Conservation (phyloP, 441 rosid genomes). For the Pelargonium myrrhifolium region DNA sequence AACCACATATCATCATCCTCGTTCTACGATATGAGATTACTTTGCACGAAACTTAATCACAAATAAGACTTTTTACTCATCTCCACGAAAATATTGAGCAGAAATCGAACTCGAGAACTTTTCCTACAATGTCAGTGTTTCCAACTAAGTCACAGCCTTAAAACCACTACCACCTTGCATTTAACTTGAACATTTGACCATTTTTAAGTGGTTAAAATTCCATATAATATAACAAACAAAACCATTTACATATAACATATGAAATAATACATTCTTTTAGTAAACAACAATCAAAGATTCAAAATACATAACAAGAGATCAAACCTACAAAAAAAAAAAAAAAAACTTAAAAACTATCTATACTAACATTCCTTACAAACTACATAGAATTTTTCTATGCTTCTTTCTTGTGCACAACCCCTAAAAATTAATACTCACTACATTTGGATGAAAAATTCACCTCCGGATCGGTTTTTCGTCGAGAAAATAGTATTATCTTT, state of each 20-base stretch:
- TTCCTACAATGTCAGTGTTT: too few species aligned
- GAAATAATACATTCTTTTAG: conserved; percentile 4
- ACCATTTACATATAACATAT: conserved; percentile 15
- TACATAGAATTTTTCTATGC: neutral
- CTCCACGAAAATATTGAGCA: too few species aligned
- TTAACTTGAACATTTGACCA: too few species aligned
- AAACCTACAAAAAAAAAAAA: conserved; percentile 17
- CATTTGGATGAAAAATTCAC: neutral
- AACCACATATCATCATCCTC: too few species aligned
- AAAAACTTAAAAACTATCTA: conserved; percentile 12
- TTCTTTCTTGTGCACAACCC: conserved; percentile 15
- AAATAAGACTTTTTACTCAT: too few species aligned
- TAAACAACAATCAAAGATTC: conserved; percentile 19
- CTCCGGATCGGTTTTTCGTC: neutral
- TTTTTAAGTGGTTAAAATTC: neutral
- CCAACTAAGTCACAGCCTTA: too few species aligned
- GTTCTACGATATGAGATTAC: too few species aligned
- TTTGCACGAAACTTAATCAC: too few species aligned
- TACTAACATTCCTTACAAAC: conserved; percentile 13
- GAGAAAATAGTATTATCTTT: neutral
- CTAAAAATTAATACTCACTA: conserved; percentile 6
- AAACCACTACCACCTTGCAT: too few species aligned
- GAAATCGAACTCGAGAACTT: too few species aligned
- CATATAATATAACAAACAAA: conserved; percentile 11
- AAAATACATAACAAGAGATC: conserved; percentile 17